Base-by-base conservation (phyloP, 345 rosid genomes). In the Eucalyptus grandis region DNA sequence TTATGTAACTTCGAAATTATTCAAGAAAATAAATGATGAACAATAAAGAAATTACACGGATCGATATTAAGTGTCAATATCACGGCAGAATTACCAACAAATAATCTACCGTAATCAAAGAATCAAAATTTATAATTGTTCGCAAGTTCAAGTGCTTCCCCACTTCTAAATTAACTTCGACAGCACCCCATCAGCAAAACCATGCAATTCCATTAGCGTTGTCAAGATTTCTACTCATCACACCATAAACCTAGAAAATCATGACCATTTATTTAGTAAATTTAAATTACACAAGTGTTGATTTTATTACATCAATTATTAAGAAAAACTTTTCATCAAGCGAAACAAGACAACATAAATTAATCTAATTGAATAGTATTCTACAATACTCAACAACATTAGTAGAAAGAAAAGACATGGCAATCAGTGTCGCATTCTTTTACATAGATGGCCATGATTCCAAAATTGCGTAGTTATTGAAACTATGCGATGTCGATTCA, bases 51-150 rank as follows among this genome's bases (percentile, higher is more conserved):
- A 53, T 53, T 53, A 53, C 1, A 53, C 2, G 5, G 2, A 3
- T 53, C 58, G 11, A 1, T 53, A 53, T 53, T 0, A 53, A 21
- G 5, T 53, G 26, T 53, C 26, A 53, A 53, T 21, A 21, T 53
- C 11, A 53, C 26, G 2, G 2, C 2, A 53, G 2, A 53, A 53
- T 53, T 53, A 53, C 2, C 2, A 21, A 1, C 0, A 53, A 53
- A 19, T 53, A 19, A 53, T 53, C 0, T 19, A 53, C 1, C 5
- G 0, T 53, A 19, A 19, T 53, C 1, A 1, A 1, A 53, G 0
- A 53, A 53, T 53, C 5, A 53, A 53, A 53, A 53, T 53, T 53
- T 53, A 19, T 1, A 53, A 19, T 19, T 2, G 1, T 53, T 53
- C 11, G 5, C 24, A 53, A 53, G 10, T 53, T 53, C 58, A 53